Evolutionary conservation across 2,329 filamentous ascomycete genomes (phyloP).

Genomic region (Orbilia quercus): DNA sequence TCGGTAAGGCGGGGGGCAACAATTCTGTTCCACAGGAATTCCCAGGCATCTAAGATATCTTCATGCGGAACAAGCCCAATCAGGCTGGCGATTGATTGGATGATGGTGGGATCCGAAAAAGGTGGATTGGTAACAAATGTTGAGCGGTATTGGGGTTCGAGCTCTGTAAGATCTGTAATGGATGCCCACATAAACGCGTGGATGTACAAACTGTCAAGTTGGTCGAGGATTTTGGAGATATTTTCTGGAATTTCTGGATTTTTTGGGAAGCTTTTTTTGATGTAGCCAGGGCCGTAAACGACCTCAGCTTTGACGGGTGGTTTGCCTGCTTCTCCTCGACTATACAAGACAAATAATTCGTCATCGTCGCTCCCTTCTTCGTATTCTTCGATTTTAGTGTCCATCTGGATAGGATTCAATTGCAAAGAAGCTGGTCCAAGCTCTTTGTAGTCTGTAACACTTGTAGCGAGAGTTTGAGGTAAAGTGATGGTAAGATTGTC

Average conservation of each 20-base stretch:
- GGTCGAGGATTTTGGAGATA: conserved; percentile 2
- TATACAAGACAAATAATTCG: not conserved
- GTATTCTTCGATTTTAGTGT: not conserved
- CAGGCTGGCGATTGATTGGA: not conserved
- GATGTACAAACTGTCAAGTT: conserved; percentile 16
- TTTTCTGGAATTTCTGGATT: not conserved
- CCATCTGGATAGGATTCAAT: not conserved
- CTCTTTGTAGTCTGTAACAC: too few relatives aligned
- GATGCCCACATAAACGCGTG: conserved; percentile 33
- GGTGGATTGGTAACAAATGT: not conserved
- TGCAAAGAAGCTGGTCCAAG: too few relatives aligned
- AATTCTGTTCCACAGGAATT: conserved; percentile 13
- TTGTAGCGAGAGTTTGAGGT: too few relatives aligned
- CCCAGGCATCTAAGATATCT: conserved; percentile 16
- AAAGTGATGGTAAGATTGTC: too few relatives aligned
- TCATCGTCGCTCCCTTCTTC: not conserved
- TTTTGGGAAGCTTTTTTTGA: not conserved
- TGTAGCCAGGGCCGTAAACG: not conserved
- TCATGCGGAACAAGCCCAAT: not conserved
- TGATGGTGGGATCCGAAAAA: conserved; percentile 10
- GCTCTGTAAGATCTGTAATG: conserved; percentile 5
- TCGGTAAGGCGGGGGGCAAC: conserved; percentile 25
- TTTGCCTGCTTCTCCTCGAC: not conserved
- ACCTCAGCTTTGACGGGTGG: not conserved
- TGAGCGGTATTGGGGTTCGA: not conserved